These are phyloP conservation scores for Brassica juncea DNA, from an alignment of 345 rosid genomes.

Conservation along the genomic window DNA sequence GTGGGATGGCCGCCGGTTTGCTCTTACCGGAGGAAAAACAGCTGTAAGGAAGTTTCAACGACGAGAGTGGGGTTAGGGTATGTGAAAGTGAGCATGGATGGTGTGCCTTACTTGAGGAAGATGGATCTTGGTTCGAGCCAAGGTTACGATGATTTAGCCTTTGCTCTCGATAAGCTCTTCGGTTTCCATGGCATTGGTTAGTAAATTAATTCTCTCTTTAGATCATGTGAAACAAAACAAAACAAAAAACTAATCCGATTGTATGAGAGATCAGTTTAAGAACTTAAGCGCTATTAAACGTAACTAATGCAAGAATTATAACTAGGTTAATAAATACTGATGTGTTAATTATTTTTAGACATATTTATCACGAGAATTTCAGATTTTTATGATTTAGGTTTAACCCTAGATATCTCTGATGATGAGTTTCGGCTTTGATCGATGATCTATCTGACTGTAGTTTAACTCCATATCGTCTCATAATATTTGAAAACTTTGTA, in stretches of 20 bases:
- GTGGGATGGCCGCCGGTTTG: conserved; percentile 99
- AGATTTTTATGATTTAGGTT: background rate
- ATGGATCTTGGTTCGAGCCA: conserved; percentile 64
- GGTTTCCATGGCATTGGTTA: conserved; percentile 62
- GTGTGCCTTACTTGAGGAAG: conserved; percentile 82
- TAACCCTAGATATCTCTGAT: background rate
- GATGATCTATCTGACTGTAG: background rate
- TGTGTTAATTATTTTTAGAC: background rate
- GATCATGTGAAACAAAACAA: background rate
- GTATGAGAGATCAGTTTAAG: background rate
- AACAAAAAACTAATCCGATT: background rate
- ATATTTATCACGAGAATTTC: background rate
- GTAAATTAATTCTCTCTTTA: background rate
- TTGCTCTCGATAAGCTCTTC: conserved; percentile 77
- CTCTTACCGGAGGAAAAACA: conserved; percentile 70
- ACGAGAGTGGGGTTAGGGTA: conserved; percentile 38
- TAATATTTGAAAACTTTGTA: background rate
- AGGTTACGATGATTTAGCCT: conserved; percentile 59
- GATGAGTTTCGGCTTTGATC: background rate
- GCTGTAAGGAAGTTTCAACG: conserved; percentile 30
- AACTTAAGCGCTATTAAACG: background rate
- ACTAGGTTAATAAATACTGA: background rate
- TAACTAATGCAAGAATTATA: conserved; percentile 6
- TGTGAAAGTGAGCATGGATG: conserved; percentile 96
- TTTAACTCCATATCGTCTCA: background rate